Percentiles rank a stretch among this genome's conserved stretches.
phyloP scores from a whole-genome alignment of 106 monocot genomes.

The Allium sativum region DNA sequence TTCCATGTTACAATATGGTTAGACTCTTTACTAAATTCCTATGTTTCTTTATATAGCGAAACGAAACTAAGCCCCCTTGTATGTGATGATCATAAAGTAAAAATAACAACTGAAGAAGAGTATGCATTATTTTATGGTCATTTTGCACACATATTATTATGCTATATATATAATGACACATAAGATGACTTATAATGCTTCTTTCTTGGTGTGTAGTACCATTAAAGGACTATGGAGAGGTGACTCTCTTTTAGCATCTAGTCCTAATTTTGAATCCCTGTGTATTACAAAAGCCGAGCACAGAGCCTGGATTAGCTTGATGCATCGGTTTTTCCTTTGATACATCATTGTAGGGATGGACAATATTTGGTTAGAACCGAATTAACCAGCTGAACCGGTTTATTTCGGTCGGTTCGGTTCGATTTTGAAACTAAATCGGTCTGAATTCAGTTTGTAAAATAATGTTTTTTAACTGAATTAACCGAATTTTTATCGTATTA shows the following conservation, averaged over 20 bases:
- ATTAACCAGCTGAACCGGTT: too few species aligned
- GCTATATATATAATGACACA: neutral
- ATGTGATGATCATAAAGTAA: conserved; percentile 54
- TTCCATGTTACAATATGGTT: neutral
- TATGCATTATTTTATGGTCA: conserved; percentile 6
- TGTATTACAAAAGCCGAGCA: conserved; percentile 85
- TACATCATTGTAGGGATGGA: neutral
- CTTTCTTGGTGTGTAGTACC: conserved; percentile 23
- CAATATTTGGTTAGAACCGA: too few species aligned
- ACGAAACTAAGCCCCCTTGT: conserved; percentile 81
- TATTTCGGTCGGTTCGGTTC: too few species aligned
- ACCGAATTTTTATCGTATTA: too few species aligned
- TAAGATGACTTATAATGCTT: neutral
- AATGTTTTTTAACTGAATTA: too few species aligned
- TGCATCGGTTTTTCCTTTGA: conserved; percentile 76
- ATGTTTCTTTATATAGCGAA: conserved; percentile 33
- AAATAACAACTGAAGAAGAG: conserved; percentile 76
- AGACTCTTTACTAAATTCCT: neutral
- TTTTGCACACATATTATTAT: neutral
- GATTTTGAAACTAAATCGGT: too few species aligned
- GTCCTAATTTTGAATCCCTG: conserved; percentile 94
- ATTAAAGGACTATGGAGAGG: conserved; percentile 93
- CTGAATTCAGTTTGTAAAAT: too few species aligned
- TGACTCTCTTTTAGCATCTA: conserved; percentile 81
- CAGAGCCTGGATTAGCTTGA: conserved; percentile 70